These are phyloP conservation scores for Metschnikowia similis DNA, from an alignment of 805 yeast genomes.

Conservation along the genomic window DNA sequence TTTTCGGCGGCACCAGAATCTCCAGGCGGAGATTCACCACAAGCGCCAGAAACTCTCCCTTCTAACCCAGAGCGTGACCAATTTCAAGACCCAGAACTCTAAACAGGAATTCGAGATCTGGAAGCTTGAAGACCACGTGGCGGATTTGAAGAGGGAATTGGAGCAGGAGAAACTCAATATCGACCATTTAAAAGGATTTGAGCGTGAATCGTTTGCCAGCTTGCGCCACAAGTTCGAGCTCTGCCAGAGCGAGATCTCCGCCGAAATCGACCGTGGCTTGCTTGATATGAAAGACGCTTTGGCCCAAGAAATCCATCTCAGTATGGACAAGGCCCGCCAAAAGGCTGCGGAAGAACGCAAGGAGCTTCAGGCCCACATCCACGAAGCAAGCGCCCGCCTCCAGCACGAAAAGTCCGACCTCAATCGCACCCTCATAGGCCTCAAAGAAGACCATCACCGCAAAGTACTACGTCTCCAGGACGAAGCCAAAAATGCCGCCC, in stretches of 20 bases:
- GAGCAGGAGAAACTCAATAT: slow-evolving; percentile 32
- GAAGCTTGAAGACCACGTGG: slow-evolving; percentile 31
- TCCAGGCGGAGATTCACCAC: slow-evolving; percentile 7
- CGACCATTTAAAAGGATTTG: slow-evolving; percentile 23
- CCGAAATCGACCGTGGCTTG: slow-evolving; percentile 20
- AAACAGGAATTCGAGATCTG: slow-evolving; percentile 33
- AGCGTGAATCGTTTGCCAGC: slow-evolving; percentile 18
- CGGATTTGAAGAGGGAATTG: slow-evolving; percentile 34
- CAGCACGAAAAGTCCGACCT: slow-evolving; percentile 16
- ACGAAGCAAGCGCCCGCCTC: slow-evolving; percentile 1
- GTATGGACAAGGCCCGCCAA: slow-evolving; percentile 6
- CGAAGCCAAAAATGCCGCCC: slow-evolving; percentile 15
- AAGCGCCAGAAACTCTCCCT: slow-evolving; percentile 9
- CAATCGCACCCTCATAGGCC: slow-evolving; percentile 20
- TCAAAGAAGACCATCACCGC: slow-evolving; percentile 24
- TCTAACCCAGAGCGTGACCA: slow-evolving; percentile 17
- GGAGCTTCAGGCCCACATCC: slow-evolving; percentile 8
- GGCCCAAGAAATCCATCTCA: slow-evolving; percentile 31
- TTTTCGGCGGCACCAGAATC: slow-evolving; percentile 6
- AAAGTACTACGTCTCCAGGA: slow-evolving; percentile 12
- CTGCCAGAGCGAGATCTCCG: slow-evolving; percentile 19
- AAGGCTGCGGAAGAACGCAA: neutral
- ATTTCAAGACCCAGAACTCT: slow-evolving; percentile 34
- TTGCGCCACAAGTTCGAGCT: slow-evolving; percentile 6
- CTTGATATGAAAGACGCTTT: slow-evolving; percentile 25